Evolutionary conservation across 2,329 filamentous ascomycete genomes (phyloP), one percentile per base, ranked within the genome.

Genomic region (Elsinoe fawcettii): DNA sequence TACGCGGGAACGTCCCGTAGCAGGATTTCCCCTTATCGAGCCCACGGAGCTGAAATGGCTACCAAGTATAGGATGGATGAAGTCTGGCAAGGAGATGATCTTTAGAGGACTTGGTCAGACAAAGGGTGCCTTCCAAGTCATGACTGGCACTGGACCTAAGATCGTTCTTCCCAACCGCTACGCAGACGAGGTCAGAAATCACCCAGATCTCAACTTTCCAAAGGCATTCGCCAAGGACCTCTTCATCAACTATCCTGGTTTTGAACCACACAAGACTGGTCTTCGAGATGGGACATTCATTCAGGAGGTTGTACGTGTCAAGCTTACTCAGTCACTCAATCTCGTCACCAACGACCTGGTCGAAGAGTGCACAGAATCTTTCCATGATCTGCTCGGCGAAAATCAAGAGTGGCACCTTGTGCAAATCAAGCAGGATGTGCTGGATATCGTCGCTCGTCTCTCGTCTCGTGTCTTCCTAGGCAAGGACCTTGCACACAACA

Each of bases 381-480:
- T 63, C 6, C 60, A 59, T 9, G 59, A 63, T 25, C 57, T 62
- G 46, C 60, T 63, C 30, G 63, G 63, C 43, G 60, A 64, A 18
- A 41, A 56, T 44, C 12, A 22, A 8, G 58, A 65, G 16, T 66
- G 63, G 63, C 54, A 60, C n/a, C 56, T 60, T 12, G 34, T 47
- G 1, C 22, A 46, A 14, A 58, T 67, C 39, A 63, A 67, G 55
- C 27, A 58, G 8, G 58, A 60, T 14, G 58, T 73, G 32, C 65
- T 68, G 0, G 62, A 65, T 1, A 60, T 75, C 5, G 66, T 76
- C 27, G 66, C 70, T 8, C 69, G 73, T 14, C 63, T 74, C 5
- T 72, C 72, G 1, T 69, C 71, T 0, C 67, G 73, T 16, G 66
- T 76, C 39, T 71, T 76, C 54, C 66, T 72, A 27, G 73, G 74